Base-by-base conservation (phyloP, 257 asterid species). In the Pogostemon cablin region DNA sequence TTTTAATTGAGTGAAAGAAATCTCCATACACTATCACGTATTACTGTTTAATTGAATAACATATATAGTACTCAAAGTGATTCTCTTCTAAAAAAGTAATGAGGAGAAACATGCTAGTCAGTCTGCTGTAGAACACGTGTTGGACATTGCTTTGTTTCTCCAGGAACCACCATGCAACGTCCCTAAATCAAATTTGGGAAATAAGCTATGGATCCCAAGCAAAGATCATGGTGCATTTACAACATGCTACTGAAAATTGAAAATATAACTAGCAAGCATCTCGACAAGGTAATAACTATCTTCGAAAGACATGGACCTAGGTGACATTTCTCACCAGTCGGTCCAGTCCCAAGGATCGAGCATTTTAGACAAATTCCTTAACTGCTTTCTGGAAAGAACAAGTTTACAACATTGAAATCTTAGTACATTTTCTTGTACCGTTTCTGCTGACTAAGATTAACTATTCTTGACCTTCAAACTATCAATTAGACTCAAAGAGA, bases 121-220 rank as follows among this genome's bases (percentile, higher is more conserved):
- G 62, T 74, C 65, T n/a, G 67, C 50, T 0, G 50, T 25, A 37
- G 59, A 49, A 73, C 69, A 67, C 62, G 65, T 69, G 66, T 74
- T 57, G 39, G 12, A 9, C 17, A n/a, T 37, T 42, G 25, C 60
- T 52, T 39, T 9, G 46, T 46, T 46, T 6, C 61, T 40, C 67
- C 54, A 15, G 68, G 42, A 70, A 67, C 38, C 42, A 61, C 15
- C n/a, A 43, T n/a, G 40, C 52, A 17, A 39, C 39, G 17, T 64
- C 44, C 42, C 9, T 43, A 47, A 59, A 54, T 54, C 61, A 65
- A 15, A 59, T 25, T 25, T 25, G 32, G 32, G 32, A 25, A 25
- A 25, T 25, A 58, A 17, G 40, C 39, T 52, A 10, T 38, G 6
- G 15, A 4, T 35, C 50, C 62, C 49, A 6, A 46, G 35, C 39